Percentiles rank a stretch among this genome's conserved stretches.
Evolutionary conservation across 257 asterid species (phyloP).

Genomic region (Ligustrum vulgare): DNA sequence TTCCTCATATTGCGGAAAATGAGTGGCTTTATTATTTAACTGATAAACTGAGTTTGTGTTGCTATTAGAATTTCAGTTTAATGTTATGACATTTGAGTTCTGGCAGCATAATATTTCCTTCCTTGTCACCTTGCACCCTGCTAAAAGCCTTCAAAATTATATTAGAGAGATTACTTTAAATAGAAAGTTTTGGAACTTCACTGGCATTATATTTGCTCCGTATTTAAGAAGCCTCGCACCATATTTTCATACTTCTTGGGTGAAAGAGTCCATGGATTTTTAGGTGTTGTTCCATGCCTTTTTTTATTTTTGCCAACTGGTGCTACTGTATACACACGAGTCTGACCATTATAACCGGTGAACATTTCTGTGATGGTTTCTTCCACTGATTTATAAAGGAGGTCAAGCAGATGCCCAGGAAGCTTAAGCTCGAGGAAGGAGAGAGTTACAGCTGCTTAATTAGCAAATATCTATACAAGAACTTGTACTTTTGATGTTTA

Average conservation of each 20-base stretch:
- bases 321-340: not conserved
- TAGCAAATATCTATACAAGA: not conserved
- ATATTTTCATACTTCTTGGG: no score
- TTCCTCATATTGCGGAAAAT: slow-evolving; percentile 12
- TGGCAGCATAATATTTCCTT: not conserved
- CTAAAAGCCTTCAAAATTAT: not conserved
- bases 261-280: no score
- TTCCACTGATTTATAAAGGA: not conserved
- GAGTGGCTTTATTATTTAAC: slow-evolving; percentile 7
- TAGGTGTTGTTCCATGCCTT: not conserved
- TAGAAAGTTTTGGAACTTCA: not conserved
- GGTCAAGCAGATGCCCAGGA: not conserved
- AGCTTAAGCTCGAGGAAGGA: no score
- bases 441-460: no score
- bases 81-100: not conserved
- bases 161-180: not conserved
- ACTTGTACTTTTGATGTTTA: not conserved
- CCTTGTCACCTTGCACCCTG: not conserved
- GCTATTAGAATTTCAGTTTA: not conserved
- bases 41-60: slow-evolving; percentile 4
- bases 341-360: not conserved
- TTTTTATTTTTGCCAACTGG: not conserved
- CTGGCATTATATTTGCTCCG: not conserved
- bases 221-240: no score
- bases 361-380: not conserved